Evolutionary conservation across 768 basidiomycete genomes (phyloP).

Genomic region (Mycena rosella): DNA sequence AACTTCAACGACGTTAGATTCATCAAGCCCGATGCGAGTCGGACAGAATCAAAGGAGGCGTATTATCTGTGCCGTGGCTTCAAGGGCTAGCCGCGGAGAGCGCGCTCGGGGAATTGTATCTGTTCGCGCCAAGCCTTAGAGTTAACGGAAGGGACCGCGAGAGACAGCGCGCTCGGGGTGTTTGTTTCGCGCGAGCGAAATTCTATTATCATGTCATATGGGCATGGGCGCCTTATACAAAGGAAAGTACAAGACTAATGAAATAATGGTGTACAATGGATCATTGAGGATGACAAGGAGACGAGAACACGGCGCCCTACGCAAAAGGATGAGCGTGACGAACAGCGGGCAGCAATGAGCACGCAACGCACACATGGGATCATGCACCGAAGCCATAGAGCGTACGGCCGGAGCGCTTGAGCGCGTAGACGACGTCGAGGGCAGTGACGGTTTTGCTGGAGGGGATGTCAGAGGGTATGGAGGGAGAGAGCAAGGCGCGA

Average conservation of each 20-base stretch:
- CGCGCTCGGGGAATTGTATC: too few species aligned
- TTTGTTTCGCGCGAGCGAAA: not conserved
- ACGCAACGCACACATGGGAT: constrained; percentile 30
- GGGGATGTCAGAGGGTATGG: constrained; percentile 21
- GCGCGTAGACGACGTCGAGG: constrained; percentile 84
- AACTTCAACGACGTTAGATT: constrained; percentile 76
- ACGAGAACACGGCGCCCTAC: not conserved
- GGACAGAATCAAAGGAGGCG: constrained; percentile 82
- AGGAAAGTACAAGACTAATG: constrained; percentile 10
- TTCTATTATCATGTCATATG: not conserved
- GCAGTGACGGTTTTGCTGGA: constrained; percentile 86
- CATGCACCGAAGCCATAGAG: constrained; percentile 88
- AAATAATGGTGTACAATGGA: constrained; percentile 16
- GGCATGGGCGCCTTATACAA: constrained; percentile 2
- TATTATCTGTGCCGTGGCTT: constrained; percentile 91
- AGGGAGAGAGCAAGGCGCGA: constrained; percentile 15
- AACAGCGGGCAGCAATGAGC: not conserved
- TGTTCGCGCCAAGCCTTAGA: too few species aligned
- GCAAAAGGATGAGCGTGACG: not conserved
- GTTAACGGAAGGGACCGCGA: too few species aligned
- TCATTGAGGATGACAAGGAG: not conserved
- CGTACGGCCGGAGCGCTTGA: constrained; percentile 81
- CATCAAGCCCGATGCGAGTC: constrained; percentile 87
- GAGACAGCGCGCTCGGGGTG: too few species aligned
- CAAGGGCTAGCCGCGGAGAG: constrained; percentile 55